Conservation (phyloP, 2,329 filamentous ascomycete species). For the Rachicladosporium sp. region DNA sequence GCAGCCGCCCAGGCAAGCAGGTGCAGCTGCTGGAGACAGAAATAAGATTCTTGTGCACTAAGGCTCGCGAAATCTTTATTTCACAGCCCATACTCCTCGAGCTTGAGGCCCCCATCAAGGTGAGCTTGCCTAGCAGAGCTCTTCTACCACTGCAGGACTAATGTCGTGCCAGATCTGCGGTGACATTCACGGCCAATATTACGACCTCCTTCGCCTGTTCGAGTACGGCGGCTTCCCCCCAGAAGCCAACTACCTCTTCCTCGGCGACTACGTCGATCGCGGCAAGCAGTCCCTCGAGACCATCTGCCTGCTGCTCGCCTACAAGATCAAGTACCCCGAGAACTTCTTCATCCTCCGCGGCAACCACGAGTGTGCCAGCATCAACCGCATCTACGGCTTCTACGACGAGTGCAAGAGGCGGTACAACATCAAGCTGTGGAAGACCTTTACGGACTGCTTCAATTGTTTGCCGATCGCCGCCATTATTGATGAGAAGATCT, state of each 20-base stretch:
- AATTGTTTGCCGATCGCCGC: constrained; percentile 96
- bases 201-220: constrained; percentile 91
- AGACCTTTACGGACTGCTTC: constrained; percentile 99
- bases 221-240: constrained; percentile 98
- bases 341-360: constrained; percentile 98
- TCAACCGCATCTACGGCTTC: constrained; percentile 99
- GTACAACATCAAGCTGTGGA: constrained; percentile 99
- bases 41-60: constrained; percentile 95
- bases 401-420: constrained; percentile 99
- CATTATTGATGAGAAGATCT: constrained; percentile 99
- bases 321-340: constrained; percentile 99
- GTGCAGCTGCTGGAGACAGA: constrained; percentile 93
- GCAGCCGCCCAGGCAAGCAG: constrained; percentile 95
- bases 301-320: constrained; percentile 88
- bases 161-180: constrained; percentile 67
- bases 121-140: constrained; percentile 31
- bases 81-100: constrained; percentile 96
- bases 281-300: constrained; percentile 99
- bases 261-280: constrained; percentile 96
- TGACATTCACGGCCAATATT: constrained; percentile 98
- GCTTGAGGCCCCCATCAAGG: constrained; percentile 97
- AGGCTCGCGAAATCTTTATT: constrained; percentile 98
- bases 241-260: constrained; percentile 98
- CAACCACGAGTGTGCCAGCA: constrained; percentile 97
- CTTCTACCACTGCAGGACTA: no score